A percentile compares a stretch with the other conserved stretches of the same genome.
Evolutionary conservation across 129 eudicot species (phyloP).

Genomic region (Centrapalus pauciflorus): DNA sequence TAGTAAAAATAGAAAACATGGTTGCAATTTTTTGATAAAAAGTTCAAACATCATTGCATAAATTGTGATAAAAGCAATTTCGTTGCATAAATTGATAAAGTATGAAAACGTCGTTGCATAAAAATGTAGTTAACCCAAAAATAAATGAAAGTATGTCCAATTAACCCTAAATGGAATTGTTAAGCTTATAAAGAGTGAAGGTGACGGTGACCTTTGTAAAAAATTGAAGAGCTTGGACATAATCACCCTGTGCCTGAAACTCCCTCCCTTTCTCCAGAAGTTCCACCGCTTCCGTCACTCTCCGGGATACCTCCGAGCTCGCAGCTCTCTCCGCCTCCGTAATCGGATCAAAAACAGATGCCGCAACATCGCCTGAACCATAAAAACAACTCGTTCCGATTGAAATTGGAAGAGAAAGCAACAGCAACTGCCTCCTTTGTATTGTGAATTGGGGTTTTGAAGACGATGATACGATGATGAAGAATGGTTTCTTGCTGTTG

Average conservation of each 20-base stretch:
- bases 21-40: too few species aligned
- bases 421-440: slow-evolving; percentile 30
- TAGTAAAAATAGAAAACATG: too few species aligned
- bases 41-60: too few species aligned
- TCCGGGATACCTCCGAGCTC: slow-evolving; percentile 27
- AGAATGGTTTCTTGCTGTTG: slow-evolving; percentile 3
- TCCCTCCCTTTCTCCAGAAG: slow-evolving; percentile 45
- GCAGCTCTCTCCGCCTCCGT: slow-evolving; percentile 40
- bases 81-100: too few species aligned
- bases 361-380: slow-evolving; percentile 17
- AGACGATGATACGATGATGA: slow-evolving; percentile 14
- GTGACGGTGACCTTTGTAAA: slow-evolving; percentile 30
- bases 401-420: slow-evolving; percentile 34
- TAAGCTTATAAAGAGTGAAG: neutral
- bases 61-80: too few species aligned
- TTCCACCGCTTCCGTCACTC: slow-evolving; percentile 47
- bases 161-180: too few species aligned
- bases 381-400: neutral
- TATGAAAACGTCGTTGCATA: too few species aligned
- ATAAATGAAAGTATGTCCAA: too few species aligned
- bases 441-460: slow-evolving; percentile 14
- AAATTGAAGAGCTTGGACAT: slow-evolving; percentile 41
- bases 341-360: slow-evolving; percentile 28
- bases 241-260: slow-evolving; percentile 50
- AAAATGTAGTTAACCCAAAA: too few species aligned